Evolutionary conservation across 73 alveolate genomes (phyloP).

Genomic region (Durusdinium trenchii): DNA sequence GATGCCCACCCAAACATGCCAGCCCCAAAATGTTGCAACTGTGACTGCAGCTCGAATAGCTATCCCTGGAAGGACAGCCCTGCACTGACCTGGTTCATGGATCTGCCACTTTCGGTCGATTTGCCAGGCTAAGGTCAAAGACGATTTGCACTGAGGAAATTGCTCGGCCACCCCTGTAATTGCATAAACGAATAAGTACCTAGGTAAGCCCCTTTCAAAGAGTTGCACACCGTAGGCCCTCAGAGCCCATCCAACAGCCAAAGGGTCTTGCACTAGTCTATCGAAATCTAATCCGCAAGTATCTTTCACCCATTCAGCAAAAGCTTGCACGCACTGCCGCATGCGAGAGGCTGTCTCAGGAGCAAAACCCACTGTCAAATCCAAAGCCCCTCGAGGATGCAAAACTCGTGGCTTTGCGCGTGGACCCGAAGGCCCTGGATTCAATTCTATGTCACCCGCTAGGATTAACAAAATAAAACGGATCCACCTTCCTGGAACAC

Average conservation of each 20-base stretch:
- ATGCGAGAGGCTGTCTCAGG: background rate
- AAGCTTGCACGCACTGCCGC: background rate
- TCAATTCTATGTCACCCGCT: background rate
- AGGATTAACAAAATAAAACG: background rate
- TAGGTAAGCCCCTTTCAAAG: background rate
- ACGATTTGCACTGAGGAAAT: background rate
- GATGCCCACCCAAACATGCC: background rate
- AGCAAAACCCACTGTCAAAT: background rate
- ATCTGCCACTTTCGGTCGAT: background rate
- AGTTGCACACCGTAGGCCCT: background rate
- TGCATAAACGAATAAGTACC: background rate
- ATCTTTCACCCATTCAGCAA: background rate
- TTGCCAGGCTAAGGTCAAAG: background rate
- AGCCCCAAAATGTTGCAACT: background rate
- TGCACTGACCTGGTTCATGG: background rate
- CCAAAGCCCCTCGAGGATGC: background rate
- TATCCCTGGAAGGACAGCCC: background rate
- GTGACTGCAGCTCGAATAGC: background rate
- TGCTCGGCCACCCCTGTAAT: background rate
- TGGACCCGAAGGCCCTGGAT: conserved; percentile 19
- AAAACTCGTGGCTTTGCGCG: background rate
- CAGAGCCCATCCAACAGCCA: background rate
- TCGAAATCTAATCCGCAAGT: background rate
- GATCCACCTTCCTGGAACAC: background rate
- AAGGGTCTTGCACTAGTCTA: background rate